Base-by-base conservation (phyloP, 805 yeast species). In the Wickerhamiella sorbophila region DNA sequence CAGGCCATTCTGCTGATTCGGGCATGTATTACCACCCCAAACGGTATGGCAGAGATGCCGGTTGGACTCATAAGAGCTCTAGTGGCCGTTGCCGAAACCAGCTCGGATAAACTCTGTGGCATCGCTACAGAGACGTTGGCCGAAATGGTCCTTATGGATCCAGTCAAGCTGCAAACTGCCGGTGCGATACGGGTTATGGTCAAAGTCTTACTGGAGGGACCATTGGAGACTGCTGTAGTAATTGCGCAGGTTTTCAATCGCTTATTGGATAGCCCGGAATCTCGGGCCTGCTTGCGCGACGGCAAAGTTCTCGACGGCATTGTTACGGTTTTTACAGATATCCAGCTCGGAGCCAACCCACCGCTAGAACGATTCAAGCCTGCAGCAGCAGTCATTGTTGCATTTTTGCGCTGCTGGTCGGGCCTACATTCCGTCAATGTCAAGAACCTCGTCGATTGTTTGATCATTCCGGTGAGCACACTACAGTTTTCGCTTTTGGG, bases 1-100 rank as follows among this genome's bases (percentile, higher is more conserved):
- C 85, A 86, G 52, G 91, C 93, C 0, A 53, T 88, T 26, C 80
- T 79, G 51, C 62, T 85, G 20, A 61, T 85, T 0, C 66, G 95
- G 22, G 64, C 69, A 26, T 74, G 81, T 44, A 52, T 81, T 2
- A 76, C 70, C 32, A 62, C 75, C 2, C 68, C 66, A 1, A 62
- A 56, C 55, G 88, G 85, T 1, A 60, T 66, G 5, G 58, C 64
- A 18, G 70, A 67, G 49, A 35, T 81, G 15, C 68, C 77, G 0
- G 65, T 71, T 15, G 87, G 87, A 0, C 68, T 83, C 3, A 68
- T 81, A 2, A 70, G 80, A 36, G 74, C 87, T 0, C 51, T 88
- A 2, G 74, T 80, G 2, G 68, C 82, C 0, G 62, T 77, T 1
- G 72, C 77, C 1, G 85, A 76, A 48, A 69, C 66, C 39, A 49